Conservation (phyloP, 176 grass and related monocot genomes). For the Carex kokanica region DNA sequence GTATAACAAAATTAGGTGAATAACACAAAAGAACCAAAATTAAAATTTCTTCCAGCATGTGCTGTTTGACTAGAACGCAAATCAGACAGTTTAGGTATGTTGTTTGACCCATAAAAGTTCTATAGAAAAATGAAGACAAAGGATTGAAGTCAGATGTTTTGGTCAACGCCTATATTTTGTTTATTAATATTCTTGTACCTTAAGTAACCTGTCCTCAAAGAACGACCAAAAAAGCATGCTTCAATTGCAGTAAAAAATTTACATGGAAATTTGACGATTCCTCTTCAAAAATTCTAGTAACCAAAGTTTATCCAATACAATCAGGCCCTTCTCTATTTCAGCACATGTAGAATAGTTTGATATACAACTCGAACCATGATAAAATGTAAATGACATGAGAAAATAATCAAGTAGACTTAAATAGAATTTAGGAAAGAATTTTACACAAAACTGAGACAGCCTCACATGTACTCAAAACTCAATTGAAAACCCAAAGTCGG, state of each 20-base stretch:
- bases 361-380: neutral
- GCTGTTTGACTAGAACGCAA: constrained; percentile 7
- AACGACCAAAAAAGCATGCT: neutral
- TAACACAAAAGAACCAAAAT: neutral
- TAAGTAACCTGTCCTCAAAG: neutral
- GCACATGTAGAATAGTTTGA: neutral
- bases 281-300: neutral
- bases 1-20: neutral
- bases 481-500: neutral
- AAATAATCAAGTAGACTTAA: constrained; percentile 14
- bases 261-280: neutral
- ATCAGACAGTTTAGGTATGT: neutral
- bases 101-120: constrained; percentile 1
- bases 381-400: neutral
- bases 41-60: neutral
- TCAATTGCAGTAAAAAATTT: neutral
- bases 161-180: neutral
- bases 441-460: neutral
- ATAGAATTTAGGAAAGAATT: constrained; percentile 18
- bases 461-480: neutral
- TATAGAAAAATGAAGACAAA: neutral
- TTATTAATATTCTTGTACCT: neutral
- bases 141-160: neutral
- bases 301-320: neutral
- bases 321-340: neutral